These are phyloP conservation scores for Lasiosphaeriaceae sp. DNA, from an alignment of 495 filamentous ascomycete species.

Conservation along the genomic window DNA sequence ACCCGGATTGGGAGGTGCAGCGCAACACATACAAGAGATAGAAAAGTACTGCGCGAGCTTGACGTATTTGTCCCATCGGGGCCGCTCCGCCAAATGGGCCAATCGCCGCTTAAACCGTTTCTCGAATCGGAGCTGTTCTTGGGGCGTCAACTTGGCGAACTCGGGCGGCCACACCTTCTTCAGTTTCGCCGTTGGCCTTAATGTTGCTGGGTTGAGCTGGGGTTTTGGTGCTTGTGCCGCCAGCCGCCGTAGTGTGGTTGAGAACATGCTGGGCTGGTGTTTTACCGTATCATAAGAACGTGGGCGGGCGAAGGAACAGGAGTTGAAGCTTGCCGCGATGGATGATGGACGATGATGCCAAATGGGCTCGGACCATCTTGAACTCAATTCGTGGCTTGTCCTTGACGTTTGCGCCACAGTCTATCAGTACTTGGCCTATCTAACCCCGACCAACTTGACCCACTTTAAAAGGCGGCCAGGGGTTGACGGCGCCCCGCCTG, in stretches of 20 bases:
- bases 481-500: not conserved
- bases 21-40: conserved; percentile 64
- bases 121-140: conserved; percentile 84
- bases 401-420: not conserved
- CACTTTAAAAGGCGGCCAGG: not conserved
- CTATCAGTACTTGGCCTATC: too few species aligned
- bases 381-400: not conserved
- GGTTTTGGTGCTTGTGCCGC: conserved; percentile 19
- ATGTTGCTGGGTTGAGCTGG: conserved; percentile 3
- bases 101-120: conserved; percentile 66
- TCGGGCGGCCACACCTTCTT: conserved; percentile 92
- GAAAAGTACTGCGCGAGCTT: conserved; percentile 65
- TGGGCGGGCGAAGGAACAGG: not conserved
- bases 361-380: not conserved
- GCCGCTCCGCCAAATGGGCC: conserved; percentile 68
- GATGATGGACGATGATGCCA: not conserved
- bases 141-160: conserved; percentile 70
- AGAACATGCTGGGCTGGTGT: conserved; percentile 34
- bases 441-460: not conserved
- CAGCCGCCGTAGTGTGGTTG: conserved; percentile 39
- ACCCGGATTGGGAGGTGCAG: not conserved
- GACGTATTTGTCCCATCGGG: conserved; percentile 68
- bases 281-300: not conserved
- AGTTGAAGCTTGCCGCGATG: conserved; percentile 1
- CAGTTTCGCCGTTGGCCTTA: conserved; percentile 42